Percentiles rank a stretch among this genome's conserved stretches.
Evolutionary conservation across 2,329 filamentous ascomycete genomes (phyloP).

Genomic region (Botryotinia calthae): DNA sequence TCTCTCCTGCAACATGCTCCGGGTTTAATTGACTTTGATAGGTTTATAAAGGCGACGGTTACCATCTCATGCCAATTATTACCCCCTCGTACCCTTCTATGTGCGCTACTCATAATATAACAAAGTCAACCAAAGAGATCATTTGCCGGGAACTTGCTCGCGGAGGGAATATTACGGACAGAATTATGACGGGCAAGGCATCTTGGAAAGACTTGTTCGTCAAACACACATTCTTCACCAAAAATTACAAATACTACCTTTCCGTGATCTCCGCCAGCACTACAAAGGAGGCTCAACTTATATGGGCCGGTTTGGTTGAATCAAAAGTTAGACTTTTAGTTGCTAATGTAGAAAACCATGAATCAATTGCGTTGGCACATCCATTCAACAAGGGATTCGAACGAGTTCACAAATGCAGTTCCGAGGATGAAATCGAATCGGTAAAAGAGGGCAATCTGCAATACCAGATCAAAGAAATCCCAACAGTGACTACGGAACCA

Average conservation of each 20-base stretch:
- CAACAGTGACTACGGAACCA: slow-evolving; percentile 34
- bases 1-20: slow-evolving; percentile 21
- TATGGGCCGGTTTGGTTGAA: slow-evolving; percentile 90
- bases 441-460: slow-evolving; percentile 61
- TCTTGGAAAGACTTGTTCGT: slow-evolving; percentile 86
- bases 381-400: slow-evolving; percentile 94
- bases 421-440: slow-evolving; percentile 58
- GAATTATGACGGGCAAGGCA: slow-evolving; percentile 73
- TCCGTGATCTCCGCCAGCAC: slow-evolving; percentile 80
- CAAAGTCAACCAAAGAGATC: slow-evolving; percentile 77
- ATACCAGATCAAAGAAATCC: slow-evolving; percentile 49
- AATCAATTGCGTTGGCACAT: slow-evolving; percentile 77
- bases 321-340: slow-evolving; percentile 89
- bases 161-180: slow-evolving; percentile 72
- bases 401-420: slow-evolving; percentile 68
- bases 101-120: slow-evolving; percentile 96
- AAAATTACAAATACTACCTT: slow-evolving; percentile 93
- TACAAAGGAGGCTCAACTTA: slow-evolving; percentile 77
- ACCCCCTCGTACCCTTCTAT: slow-evolving; percentile 96
- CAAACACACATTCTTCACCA: slow-evolving; percentile 90
- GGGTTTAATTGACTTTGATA: slow-evolving; percentile 27
- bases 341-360: slow-evolving; percentile 75
- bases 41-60: slow-evolving; percentile 55
- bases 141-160: slow-evolving; percentile 80
- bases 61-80: slow-evolving; percentile 96